Evolutionary conservation across 305 asterid species (phyloP), one percentile per base, ranked within the genome.

Genomic region (Fraxinus paxiana): DNA sequence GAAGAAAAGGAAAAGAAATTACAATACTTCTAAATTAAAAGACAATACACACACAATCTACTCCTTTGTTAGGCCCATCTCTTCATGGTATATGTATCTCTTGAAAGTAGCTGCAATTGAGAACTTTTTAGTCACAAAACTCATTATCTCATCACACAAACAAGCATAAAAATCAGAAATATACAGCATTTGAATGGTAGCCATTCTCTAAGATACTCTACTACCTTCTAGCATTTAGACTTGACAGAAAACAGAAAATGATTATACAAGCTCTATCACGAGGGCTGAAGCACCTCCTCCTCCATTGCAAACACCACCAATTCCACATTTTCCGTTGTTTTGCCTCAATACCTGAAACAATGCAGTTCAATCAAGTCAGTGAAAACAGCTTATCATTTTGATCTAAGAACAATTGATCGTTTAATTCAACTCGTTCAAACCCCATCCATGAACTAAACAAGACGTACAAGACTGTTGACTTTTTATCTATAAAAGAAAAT

Each of bases 281-380:
- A 96, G 92, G 81, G 99, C 97, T 9, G 99, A 96, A 80, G 99
- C 99, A 73, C 99, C 99, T 51, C 99, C 99, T 71, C 99, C 99
- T 43, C 99, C 99, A 37, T 96, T 96, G 92, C 99, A 96, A 81
- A 94, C 93, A 74, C 97, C 97, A 61, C 90, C 95, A 72, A 91
- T 97, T 30, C 99, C 99, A 28, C 87, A 83, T 86, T 91, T 94
- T 2, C 92, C 97, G 6, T 90, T 90, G 86, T 92, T 94, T 81
- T 92, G 92, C 88, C 71, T 96, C 89, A 96, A 77, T 79, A 96
- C 99, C 99, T 96, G 86, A 63, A 82, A 81, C 56, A 48, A 51
- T 3, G 41, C 41, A 34, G 65, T 80, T 54, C 26, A 1, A 77
- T 30, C 31, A n/a, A 43, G 78, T 77, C 73, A 84, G 59, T 37